Conservation (phyloP, 345 rosid species). For the Ailanthus altissimus region DNA sequence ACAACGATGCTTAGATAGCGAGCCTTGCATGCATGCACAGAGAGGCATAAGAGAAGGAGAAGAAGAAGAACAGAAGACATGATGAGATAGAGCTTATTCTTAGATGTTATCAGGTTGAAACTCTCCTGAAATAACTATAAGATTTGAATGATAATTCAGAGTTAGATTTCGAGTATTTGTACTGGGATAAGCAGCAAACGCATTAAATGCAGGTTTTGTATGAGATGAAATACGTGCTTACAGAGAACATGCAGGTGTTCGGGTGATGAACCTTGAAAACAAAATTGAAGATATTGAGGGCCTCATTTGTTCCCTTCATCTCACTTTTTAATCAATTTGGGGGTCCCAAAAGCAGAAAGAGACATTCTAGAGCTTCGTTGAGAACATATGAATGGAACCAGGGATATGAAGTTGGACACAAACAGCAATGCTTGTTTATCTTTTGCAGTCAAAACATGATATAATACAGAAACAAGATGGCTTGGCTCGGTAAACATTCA, state of each 20-base stretch:
- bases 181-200: conserved; percentile 33
- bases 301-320: conserved; percentile 34
- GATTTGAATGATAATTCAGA: conserved; percentile 8
- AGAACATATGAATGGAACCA: conserved; percentile 12
- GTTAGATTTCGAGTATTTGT: conserved; percentile 39
- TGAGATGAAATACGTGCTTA: conserved; percentile 31
- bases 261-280: conserved; percentile 39
- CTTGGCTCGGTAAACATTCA: conserved; percentile 3
- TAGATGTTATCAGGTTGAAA: not conserved
- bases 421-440: not conserved
- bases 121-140: not conserved
- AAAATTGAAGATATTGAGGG: conserved; percentile 41
- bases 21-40: conserved; percentile 57
- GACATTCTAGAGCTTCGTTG: conserved; percentile 9
- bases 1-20: conserved; percentile 29
- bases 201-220: conserved; percentile 55
- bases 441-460: not conserved
- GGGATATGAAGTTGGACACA: conserved; percentile 7
- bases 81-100: not conserved
- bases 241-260: conserved; percentile 67
- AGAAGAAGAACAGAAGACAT: conserved; percentile 33
- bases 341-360: conserved; percentile 8
- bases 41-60: conserved; percentile 32
- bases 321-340: conserved; percentile 18
- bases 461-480: not conserved